Conservation (phyloP, 306 rosid species). For the Abrus precatorius region DNA sequence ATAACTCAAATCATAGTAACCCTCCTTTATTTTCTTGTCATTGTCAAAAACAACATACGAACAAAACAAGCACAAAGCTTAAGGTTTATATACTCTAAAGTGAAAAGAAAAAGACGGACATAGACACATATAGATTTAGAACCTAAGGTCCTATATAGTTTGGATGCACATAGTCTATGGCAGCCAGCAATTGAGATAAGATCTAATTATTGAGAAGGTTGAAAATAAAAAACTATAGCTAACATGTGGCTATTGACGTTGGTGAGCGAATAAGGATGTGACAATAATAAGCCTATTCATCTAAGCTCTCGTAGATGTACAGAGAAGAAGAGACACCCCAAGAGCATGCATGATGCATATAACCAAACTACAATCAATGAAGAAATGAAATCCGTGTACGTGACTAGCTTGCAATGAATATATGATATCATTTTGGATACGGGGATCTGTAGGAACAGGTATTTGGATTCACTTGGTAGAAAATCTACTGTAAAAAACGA, state of each 20-base stretch:
- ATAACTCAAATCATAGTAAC: not conserved
- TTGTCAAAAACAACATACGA: not conserved
- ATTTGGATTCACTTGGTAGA: constrained; percentile 36
- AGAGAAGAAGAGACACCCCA: constrained; percentile 24
- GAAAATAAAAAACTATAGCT: not conserved
- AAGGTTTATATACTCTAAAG: not conserved
- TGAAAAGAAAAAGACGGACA: not conserved
- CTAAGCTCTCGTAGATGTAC: constrained; percentile 8
- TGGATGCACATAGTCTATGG: constrained; percentile 9
- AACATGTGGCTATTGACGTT: constrained; percentile 20
- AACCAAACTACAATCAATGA: constrained; percentile 35
- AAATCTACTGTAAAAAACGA: constrained; percentile 38
- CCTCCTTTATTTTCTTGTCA: not conserved
- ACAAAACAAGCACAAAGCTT: constrained; percentile 1
- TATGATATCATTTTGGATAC: constrained; percentile 49
- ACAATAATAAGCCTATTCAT: constrained; percentile 1
- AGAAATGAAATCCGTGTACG: constrained; percentile 33
- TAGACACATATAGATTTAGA: not conserved
- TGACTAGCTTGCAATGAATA: constrained; percentile 34
- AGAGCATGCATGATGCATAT: not conserved
- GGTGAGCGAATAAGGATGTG: not conserved
- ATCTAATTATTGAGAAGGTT: constrained; percentile 10
- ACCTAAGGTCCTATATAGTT: not conserved
- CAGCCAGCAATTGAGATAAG: not conserved
- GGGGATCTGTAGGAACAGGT: constrained; percentile 41